Conservation (phyloP, 805 yeast genomes). For the Vanderwaltozyma verrucispora region DNA sequence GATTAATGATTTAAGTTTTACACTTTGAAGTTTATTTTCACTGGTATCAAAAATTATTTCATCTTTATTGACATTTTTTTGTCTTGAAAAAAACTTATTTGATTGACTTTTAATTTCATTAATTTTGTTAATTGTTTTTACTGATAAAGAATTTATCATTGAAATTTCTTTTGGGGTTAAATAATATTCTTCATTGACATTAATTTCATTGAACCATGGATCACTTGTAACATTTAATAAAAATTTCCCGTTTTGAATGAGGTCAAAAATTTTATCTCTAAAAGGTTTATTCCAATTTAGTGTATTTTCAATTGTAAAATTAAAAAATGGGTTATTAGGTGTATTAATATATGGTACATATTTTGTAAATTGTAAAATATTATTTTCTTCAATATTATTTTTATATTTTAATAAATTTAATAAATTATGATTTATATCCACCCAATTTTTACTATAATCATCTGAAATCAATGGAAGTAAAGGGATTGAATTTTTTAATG, state of each 20-base stretch:
- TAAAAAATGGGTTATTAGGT: constrained; percentile 26
- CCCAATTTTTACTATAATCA: constrained; percentile 38
- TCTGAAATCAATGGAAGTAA: constrained; percentile 53
- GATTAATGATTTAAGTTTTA: neutral
- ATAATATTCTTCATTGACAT: constrained; percentile 41
- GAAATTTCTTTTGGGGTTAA: constrained; percentile 31
- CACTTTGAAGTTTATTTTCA: too few relatives aligned
- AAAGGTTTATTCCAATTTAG: constrained; percentile 8
- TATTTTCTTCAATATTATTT: constrained; percentile 7
- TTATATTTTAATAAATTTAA: constrained; percentile 5
- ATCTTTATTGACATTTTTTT: too few relatives aligned
- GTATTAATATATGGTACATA: constrained; percentile 51
- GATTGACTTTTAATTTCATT: neutral
- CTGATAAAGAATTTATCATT: constrained; percentile 1
- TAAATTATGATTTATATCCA: constrained; percentile 25
- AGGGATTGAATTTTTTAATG: constrained; percentile 31
- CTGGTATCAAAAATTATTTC: neutral
- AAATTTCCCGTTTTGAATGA: constrained; percentile 4
- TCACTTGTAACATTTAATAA: neutral
- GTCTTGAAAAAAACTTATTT: neutral
- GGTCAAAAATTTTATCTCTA: constrained; percentile 7
- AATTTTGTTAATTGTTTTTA: neutral
- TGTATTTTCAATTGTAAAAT: neutral
- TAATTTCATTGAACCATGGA: constrained; percentile 25
- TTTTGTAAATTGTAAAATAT: constrained; percentile 28